Base-by-base conservation (phyloP, 805 yeast species). In the Candida yuanshanica region DNA sequence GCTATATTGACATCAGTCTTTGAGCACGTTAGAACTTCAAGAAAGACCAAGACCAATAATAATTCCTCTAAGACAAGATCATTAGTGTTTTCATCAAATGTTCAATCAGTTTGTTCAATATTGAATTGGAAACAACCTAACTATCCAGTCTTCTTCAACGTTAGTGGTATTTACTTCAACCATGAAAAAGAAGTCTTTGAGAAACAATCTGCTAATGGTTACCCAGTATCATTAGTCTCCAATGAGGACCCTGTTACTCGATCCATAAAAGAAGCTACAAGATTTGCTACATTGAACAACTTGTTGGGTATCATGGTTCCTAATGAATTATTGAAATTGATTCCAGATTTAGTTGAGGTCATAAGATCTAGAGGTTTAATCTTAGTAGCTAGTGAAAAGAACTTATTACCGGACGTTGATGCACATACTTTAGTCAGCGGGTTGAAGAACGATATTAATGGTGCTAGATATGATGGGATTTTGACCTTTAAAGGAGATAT, bases 71-170 rank as follows among this genome's bases (percentile, higher is more conserved):
- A 54, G 20, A 60, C 75, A 17, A 69, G 95, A 44, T 79, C 95
- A 1, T 66, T 93, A 33, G 80, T 91, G 9, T 86, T 93, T 62
- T 78, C 95, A 11, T 87, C 96, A 1, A 77, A 84, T 42, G 88
- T 89, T 61, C 84, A 96, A 25, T 77, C 80, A 35, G 87, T 89
- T n/a, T 93, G 98, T 63, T 87, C 95, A 10, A 84, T 88, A 35
- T 65, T 93, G 52, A 93, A 93, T 63, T 93, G 99, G 99, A 93
- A 93, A 63, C 99, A 93, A 64, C 98, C 99, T 12, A 91, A 91
- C 60, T 93, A 83, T 64, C 97, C 99, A 0, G 98, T 93, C 1
- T 80, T 93, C 49, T 84, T 86, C 64, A 77, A 81, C 42, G 77
- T 90, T 74, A 81, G 79, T 51, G 86, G 88, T n/a, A 66, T 81